Evolutionary conservation across 75 land plant genomes (phyloP).

Genomic region (Pseudotsuga menziesii): DNA sequence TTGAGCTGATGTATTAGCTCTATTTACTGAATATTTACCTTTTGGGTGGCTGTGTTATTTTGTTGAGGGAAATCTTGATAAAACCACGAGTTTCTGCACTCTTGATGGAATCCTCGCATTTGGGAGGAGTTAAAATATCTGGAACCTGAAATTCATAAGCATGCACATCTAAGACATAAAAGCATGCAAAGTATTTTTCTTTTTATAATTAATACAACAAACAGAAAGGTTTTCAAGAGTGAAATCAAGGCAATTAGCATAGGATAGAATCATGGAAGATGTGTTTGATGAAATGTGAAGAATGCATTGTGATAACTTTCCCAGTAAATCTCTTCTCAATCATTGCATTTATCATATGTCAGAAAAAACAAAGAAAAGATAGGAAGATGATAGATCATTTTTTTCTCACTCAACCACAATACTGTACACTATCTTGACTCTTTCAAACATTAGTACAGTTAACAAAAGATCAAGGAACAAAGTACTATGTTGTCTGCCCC

Average conservation of each 20-base stretch:
- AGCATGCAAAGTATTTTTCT: not conserved
- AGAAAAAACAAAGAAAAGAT: not conserved
- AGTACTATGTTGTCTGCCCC: too few species aligned
- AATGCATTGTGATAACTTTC: not conserved
- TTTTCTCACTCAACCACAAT: not conserved
- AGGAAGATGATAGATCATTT: not conserved
- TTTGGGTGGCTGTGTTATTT: too few species aligned
- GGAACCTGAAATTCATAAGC: conserved; percentile 34
- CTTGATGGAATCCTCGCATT: conserved; percentile 68
- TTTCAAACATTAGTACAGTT: not conserved
- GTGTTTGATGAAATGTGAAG: not conserved
- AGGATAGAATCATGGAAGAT: not conserved
- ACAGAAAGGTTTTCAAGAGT: too few species aligned
- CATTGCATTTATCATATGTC: not conserved
- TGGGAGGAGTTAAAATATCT: conserved; percentile 47
- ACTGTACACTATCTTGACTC: not conserved
- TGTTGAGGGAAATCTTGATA: too few species aligned
- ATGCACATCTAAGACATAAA: not conserved
- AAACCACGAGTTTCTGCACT: conserved; percentile 70
- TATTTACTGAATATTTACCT: too few species aligned
- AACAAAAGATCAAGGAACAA: not conserved
- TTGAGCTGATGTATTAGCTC: too few species aligned
- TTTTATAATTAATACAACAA: not conserved
- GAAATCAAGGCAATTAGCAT: not conserved
- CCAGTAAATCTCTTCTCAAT: not conserved